Evolutionary conservation across 805 yeast genomes (phyloP).

Genomic region (Metschnikowia vanudenii): DNA sequence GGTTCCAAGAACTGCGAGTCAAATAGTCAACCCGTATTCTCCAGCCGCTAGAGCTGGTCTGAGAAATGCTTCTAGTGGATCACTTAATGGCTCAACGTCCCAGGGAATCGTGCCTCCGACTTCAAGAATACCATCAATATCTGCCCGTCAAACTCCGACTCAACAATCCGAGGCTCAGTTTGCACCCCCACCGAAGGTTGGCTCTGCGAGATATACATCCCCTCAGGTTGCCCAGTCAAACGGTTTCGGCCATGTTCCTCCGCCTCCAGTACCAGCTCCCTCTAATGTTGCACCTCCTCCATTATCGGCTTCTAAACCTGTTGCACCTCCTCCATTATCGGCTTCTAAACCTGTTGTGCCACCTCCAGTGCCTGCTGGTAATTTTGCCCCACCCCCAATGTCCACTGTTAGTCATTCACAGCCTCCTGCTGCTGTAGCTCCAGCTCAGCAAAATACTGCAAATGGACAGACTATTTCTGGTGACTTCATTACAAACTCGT

Average conservation of each 20-base stretch:
- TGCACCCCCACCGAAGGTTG: conserved; percentile 8
- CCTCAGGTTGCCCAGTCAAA: conserved; percentile 7
- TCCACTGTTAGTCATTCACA: not conserved
- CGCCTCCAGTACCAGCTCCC: conserved; percentile 15
- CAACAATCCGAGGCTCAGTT: conserved; percentile 4
- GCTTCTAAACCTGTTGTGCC: conserved; percentile 16
- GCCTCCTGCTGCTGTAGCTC: conserved; percentile 19
- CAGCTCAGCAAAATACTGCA: conserved; percentile 7
- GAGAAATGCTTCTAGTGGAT: conserved; percentile 7
- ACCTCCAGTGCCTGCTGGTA: conserved; percentile 23
- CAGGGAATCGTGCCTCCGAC: conserved; percentile 10
- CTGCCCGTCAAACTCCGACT: conserved; percentile 6
- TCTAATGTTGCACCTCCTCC: conserved; percentile 14
- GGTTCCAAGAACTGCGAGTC: conserved; percentile 6
- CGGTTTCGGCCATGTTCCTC: conserved; percentile 15
- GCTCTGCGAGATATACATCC: conserved; percentile 5
- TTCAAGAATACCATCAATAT: conserved; percentile 1
- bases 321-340: conserved; percentile 10
- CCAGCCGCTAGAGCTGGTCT: conserved; percentile 9
- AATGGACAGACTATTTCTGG: not conserved
- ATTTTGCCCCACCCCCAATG: conserved; percentile 26
- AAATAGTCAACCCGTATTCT: conserved; percentile 16
- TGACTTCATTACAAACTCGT: conserved; percentile 53
- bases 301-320: conserved; percentile 1
- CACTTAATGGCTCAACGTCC: conserved; percentile 7